phyloP scores from a whole-genome alignment of 2,329 filamentous ascomycete species.

The Emmonsia crescens region DNA sequence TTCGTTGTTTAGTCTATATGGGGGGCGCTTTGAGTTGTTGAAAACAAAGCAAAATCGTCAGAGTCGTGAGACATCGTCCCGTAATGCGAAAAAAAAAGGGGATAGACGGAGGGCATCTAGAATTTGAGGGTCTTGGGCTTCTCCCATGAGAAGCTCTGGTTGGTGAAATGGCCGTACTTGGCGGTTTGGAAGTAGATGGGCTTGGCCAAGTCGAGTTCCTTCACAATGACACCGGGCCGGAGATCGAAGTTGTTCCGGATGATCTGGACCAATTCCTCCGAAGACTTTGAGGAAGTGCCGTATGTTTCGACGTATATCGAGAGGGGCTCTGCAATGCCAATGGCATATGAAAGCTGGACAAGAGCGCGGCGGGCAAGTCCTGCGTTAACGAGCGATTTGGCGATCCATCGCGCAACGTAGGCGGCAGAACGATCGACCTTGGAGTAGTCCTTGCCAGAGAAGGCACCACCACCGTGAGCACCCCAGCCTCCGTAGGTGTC shows the following conservation, averaged over 20 bases:
- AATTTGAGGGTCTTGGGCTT: slow-evolving; percentile 90
- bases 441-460: slow-evolving; percentile 99
- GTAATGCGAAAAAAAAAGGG: slow-evolving; percentile 6
- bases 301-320: slow-evolving; percentile 98
- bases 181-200: slow-evolving; percentile 98
- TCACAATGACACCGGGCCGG: slow-evolving; percentile 95
- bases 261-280: slow-evolving; percentile 89
- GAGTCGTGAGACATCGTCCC: slow-evolving; percentile 27
- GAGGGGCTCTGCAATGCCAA: slow-evolving; percentile 94
- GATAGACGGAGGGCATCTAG: slow-evolving; percentile 43
- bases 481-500: slow-evolving; percentile 99
- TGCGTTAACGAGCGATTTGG: slow-evolving; percentile 89
- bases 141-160: slow-evolving; percentile 97
- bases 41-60: slow-evolving; percentile 40
- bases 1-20: slow-evolving; percentile 19
- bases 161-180: slow-evolving; percentile 99
- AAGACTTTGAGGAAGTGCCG: slow-evolving; percentile 81
- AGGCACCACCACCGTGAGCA: slow-evolving; percentile 98
- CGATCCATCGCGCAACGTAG: slow-evolving; percentile 96
- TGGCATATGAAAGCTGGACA: slow-evolving; percentile 98
- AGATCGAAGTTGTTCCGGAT: slow-evolving; percentile 96
- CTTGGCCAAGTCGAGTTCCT: slow-evolving; percentile 86
- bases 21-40: slow-evolving; percentile 39
- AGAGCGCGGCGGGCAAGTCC: slow-evolving; percentile 84
- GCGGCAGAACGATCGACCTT: slow-evolving; percentile 98